Percentiles rank a stretch among this genome's conserved stretches.
Evolutionary conservation across 352 stramenopile genomes (phyloP).

Genomic region (Pythium vanterpoolii): DNA sequence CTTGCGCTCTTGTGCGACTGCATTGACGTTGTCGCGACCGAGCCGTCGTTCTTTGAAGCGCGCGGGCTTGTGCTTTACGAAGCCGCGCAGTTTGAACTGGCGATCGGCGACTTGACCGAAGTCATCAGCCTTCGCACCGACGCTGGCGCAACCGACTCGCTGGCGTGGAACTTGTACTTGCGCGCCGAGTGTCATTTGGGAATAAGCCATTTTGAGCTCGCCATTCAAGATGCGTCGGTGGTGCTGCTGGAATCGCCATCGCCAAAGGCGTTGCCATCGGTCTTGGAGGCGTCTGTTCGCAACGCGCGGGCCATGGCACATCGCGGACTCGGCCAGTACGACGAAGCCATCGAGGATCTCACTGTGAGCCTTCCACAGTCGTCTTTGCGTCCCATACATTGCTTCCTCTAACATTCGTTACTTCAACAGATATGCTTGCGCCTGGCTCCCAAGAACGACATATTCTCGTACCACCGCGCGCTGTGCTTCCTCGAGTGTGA

Average conservation of each 20-base stretch:
- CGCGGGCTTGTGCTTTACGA: slow-evolving; percentile 59
- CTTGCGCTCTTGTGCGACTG: slow-evolving; percentile 48
- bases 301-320: slow-evolving; percentile 60
- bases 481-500: slow-evolving; percentile 58
- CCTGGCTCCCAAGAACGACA: slow-evolving; percentile 39
- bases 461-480: slow-evolving; percentile 65
- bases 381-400: not conserved
- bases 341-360: slow-evolving; percentile 51
- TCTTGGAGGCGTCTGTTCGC: slow-evolving; percentile 34
- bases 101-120: slow-evolving; percentile 51
- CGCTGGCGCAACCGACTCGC: not conserved
- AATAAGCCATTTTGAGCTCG: slow-evolving; percentile 37
- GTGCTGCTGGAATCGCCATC: too few relatives aligned
- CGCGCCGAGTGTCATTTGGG: slow-evolving; percentile 44
- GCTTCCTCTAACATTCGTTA: too few relatives aligned
- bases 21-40: slow-evolving; percentile 46
- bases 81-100: slow-evolving; percentile 39
- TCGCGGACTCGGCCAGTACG: slow-evolving; percentile 53
- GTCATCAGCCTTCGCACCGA: slow-evolving; percentile 21
- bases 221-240: slow-evolving; percentile 41
- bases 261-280: not conserved
- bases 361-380: slow-evolving; percentile 26
- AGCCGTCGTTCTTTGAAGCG: slow-evolving; percentile 59
- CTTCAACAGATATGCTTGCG: slow-evolving; percentile 40
- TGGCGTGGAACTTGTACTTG: slow-evolving; percentile 34